Conservation (phyloP, 2,329 filamentous ascomycete species). For the Lomentospora prolificans region DNA sequence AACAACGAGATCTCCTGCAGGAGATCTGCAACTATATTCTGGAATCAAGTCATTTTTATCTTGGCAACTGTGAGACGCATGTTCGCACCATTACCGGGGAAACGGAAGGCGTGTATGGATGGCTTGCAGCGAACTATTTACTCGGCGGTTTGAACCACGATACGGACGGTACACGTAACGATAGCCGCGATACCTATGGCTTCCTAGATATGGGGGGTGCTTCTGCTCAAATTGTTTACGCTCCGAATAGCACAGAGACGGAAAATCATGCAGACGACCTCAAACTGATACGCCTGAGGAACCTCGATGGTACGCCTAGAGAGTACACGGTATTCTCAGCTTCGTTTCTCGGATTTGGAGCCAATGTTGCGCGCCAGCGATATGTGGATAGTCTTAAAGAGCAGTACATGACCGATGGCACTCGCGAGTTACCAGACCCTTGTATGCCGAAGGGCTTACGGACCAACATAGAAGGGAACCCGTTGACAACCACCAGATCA, state of each 20-base stretch:
- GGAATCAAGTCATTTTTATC: slow-evolving; percentile 64
- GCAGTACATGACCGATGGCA: slow-evolving; percentile 46
- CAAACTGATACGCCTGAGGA: slow-evolving; percentile 76
- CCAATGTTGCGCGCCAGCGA: slow-evolving; percentile 78
- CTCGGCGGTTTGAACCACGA: slow-evolving; percentile 75
- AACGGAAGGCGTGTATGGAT: slow-evolving; percentile 92
- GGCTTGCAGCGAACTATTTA: slow-evolving; percentile 94
- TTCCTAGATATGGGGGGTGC: slow-evolving; percentile 98
- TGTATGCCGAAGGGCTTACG: slow-evolving; percentile 74
- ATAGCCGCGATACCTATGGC: slow-evolving; percentile 87
- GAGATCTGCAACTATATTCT: slow-evolving; percentile 78
- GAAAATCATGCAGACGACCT: slow-evolving; percentile 83
- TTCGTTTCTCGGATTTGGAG: slow-evolving; percentile 96
- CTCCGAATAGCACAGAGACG: slow-evolving; percentile 84
- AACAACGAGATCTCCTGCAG: slow-evolving; percentile 63
- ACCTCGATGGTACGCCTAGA: slow-evolving; percentile 62
- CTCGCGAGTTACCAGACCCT: slow-evolving; percentile 72
- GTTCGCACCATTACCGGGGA: slow-evolving; percentile 93
- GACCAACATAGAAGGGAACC: slow-evolving; percentile 61
- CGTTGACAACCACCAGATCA: slow-evolving; percentile 24
- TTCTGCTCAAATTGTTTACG: slow-evolving; percentile 95
- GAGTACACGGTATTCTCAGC: slow-evolving; percentile 92
- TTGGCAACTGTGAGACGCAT: slow-evolving; percentile 83
- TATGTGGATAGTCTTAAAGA: slow-evolving; percentile 73
- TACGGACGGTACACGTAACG: slow-evolving; percentile 60